phyloP scores from a whole-genome alignment of 1,284 basidiomycete genomes.

The Rhodofomes roseus region DNA sequence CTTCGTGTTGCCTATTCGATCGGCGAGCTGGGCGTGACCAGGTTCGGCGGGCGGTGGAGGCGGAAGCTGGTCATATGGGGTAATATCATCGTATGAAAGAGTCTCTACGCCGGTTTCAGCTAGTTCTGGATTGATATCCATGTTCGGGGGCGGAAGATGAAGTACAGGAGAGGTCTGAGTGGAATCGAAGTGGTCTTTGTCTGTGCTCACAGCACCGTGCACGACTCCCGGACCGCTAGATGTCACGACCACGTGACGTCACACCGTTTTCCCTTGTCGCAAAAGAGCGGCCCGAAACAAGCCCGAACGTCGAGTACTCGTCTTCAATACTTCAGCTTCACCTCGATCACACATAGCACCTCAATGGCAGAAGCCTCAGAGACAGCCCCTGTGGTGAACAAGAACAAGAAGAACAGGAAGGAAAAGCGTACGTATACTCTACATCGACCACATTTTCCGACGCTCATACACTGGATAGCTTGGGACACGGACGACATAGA shows the following conservation, averaged over 20 bases:
- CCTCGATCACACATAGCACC: neutral
- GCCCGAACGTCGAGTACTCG: no score
- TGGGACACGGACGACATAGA: conserved; percentile 99
- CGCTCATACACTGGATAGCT: conserved; percentile 44
- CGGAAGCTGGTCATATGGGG: conserved; percentile 46
- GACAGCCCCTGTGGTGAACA: conserved; percentile 51
- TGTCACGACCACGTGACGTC: neutral
- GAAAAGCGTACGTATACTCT: conserved; percentile 72
- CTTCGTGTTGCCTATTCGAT: conserved; percentile 62
- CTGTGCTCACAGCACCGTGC: neutral
- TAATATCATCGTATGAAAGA: conserved; percentile 44
- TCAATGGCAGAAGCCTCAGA: conserved; percentile 45
- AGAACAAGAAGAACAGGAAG: conserved; percentile 87
- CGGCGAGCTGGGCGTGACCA: conserved; percentile 40
- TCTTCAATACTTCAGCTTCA: neutral
- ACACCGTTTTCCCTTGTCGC: neutral
- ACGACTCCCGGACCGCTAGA: neutral
- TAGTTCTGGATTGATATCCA: conserved; percentile 34
- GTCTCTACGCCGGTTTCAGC: conserved; percentile 17
- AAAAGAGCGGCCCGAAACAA: neutral
- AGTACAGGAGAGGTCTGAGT: neutral
- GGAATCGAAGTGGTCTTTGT: neutral
- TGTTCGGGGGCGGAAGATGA: conserved; percentile 15
- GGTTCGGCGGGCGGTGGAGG: conserved; percentile 16
- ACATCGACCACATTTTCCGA: conserved; percentile 1